Evolutionary conservation across 2,329 filamentous ascomycete species (phyloP).

Genomic region (Diplodia sapinea): DNA sequence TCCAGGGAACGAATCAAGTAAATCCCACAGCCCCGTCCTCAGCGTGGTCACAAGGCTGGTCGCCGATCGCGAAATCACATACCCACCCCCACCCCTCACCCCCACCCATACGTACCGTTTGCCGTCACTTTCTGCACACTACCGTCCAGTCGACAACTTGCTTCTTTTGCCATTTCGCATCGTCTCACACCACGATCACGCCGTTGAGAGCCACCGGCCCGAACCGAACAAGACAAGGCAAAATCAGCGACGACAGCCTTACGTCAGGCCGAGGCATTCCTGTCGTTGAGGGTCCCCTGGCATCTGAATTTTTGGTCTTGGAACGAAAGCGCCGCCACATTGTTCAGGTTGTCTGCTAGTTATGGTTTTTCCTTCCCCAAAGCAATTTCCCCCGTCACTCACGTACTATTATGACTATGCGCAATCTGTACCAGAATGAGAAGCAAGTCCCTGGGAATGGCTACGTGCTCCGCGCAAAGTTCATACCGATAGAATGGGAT

Average conservation of each 20-base stretch:
- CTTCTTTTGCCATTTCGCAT: background rate
- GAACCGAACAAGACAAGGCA: background rate
- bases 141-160: background rate
- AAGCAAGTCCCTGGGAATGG: too few species aligned
- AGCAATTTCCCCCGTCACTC: background rate
- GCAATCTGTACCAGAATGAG: background rate
- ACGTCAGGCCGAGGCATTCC: background rate
- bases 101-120: background rate
- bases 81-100: background rate
- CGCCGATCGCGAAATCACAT: background rate
- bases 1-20: background rate
- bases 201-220: background rate
- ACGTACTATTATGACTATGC: background rate
- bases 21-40: background rate
- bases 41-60: background rate
- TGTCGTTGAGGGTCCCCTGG: too few species aligned
- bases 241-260: background rate
- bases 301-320: background rate
- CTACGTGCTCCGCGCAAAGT: too few species aligned
- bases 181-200: constrained; percentile 2
- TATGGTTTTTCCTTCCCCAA: background rate
- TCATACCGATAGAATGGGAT: background rate
- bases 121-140: background rate
- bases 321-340: background rate
- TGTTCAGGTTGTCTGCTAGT: background rate